Evolutionary conservation across 2,329 filamentous ascomycete species (phyloP), one percentile per base, ranked within the genome.

Genomic region (Alternaria conjuncta): DNA sequence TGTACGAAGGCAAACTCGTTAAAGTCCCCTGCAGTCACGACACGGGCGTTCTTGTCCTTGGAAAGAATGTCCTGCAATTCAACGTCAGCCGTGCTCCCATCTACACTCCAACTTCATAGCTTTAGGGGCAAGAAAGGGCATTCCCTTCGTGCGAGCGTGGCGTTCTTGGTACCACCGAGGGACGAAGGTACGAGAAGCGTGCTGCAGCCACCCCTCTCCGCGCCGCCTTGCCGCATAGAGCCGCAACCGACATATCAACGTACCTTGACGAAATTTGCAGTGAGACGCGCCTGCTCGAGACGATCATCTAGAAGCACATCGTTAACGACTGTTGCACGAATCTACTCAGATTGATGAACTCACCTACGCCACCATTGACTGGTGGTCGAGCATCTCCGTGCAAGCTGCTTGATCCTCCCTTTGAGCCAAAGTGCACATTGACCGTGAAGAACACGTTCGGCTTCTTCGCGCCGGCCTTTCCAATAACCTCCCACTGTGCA

Each of bases 1-100:
- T 84, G 72, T 10, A 88, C 89, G 65, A 89, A 89, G 6, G 85
- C 75, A 74, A 91, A 92, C 76, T 93, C 90, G 82, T 93, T 92
- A 75, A 90, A 92, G 79, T 93, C 90, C 25, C 90, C 90, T 0
- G 87, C 86, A 3, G 84, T 80, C 63, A 92, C 84, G 67, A 93
- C 76, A 23, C 82, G 82, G 0, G 90, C 89, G 15, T 84, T 78
- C 11, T 81, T 75, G 77, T 92, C 86, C 44, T 84, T 72, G 8
- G 81, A 75, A 20, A 92, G 84, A 68, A 93, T 88, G 25, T 68
- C 62, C 74, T 77, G 63, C 49, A 25, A 28, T 15, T 30, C 20
- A 21, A 12, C 21, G 66, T 76, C 65, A 60, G 86, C 60, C 43
- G 47, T 32, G 32, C 50, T 47, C 47, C 15, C 12, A 18, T 32